Conservation (phyloP, 2,329 filamentous ascomycete species). For the Daldinia sp. region DNA sequence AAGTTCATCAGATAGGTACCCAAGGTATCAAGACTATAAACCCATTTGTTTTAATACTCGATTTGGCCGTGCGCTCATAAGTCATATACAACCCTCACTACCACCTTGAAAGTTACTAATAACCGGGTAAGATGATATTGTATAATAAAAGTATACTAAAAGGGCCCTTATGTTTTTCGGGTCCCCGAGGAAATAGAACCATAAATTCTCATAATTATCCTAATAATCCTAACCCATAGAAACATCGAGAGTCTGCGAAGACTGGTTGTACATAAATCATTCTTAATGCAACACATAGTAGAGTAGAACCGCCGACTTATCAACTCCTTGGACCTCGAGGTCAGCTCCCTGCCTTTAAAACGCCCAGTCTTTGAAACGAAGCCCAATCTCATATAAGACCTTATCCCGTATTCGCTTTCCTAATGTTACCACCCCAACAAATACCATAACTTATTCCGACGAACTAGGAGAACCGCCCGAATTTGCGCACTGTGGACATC, state of each 20-base stretch:
- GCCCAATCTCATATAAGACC: not conserved
- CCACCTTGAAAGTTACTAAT: not conserved
- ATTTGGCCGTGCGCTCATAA: not conserved
- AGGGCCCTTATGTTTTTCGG: not conserved
- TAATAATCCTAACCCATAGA: not conserved
- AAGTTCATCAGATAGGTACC: too few relatives aligned
- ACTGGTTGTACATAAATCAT: not conserved
- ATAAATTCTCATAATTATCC: not conserved
- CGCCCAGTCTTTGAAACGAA: not conserved
- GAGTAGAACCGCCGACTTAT: not conserved
- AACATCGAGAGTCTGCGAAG: not conserved
- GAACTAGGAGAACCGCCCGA: slow-evolving; percentile 27
- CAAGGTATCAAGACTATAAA: too few relatives aligned
- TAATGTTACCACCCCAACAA: not conserved
- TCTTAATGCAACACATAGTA: not conserved
- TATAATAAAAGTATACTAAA: not conserved
- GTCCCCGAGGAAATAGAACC: not conserved
- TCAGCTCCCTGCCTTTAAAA: slow-evolving; percentile 2
- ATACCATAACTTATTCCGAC: slow-evolving; percentile 11
- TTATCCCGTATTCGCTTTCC: not conserved
- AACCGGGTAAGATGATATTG: not conserved
- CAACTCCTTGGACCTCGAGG: slow-evolving; percentile 6
- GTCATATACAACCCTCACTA: not conserved
- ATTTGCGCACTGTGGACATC: slow-evolving; percentile 33
- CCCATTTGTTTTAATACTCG: not conserved